phyloP scores from a whole-genome alignment of 1,284 basidiomycete species.

The Neonothopanus nambi region DNA sequence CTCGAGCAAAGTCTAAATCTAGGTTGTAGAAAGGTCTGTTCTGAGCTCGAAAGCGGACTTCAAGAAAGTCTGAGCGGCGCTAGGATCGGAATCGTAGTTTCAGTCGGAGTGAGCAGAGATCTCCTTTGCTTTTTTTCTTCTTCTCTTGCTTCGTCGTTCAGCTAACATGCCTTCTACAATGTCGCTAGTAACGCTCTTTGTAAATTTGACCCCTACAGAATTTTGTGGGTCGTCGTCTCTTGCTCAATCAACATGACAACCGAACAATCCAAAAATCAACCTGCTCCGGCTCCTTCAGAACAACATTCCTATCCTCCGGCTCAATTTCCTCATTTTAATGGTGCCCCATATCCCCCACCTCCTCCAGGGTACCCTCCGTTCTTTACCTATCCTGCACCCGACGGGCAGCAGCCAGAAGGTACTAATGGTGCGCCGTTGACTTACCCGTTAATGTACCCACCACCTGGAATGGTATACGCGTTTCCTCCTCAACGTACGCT shows the following conservation, averaged over 20 bases:
- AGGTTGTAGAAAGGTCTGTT: constrained; percentile 1
- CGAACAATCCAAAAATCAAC: constrained; percentile 14
- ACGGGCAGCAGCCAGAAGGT: constrained; percentile 15
- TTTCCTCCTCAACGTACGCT: constrained; percentile 18
- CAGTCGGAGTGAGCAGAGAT: constrained; percentile 14
- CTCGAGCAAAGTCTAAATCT: too few species aligned
- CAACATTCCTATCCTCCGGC: constrained; percentile 6
- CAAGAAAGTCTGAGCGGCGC: constrained; percentile 17
- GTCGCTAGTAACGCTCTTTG: neutral
- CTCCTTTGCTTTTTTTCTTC: neutral
- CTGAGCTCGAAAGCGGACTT: constrained; percentile 18
- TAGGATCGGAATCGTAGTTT: constrained; percentile 15
- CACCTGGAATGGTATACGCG: constrained; percentile 17
- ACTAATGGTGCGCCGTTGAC: constrained; percentile 6
- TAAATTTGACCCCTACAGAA: neutral
- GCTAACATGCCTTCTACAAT: neutral
- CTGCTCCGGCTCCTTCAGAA: constrained; percentile 5
- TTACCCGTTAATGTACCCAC: constrained; percentile 14
- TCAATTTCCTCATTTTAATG: constrained; percentile 10
- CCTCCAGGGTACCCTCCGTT: constrained; percentile 13
- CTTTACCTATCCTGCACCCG: constrained; percentile 14
- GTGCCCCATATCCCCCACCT: constrained; percentile 19
- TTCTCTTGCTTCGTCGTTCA: neutral
- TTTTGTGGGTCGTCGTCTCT: neutral
- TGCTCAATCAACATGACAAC: constrained; percentile 12